These are phyloP conservation scores for Penicillium chermesinum DNA, from an alignment of 495 filamentous ascomycete species.

Conservation along the genomic window DNA sequence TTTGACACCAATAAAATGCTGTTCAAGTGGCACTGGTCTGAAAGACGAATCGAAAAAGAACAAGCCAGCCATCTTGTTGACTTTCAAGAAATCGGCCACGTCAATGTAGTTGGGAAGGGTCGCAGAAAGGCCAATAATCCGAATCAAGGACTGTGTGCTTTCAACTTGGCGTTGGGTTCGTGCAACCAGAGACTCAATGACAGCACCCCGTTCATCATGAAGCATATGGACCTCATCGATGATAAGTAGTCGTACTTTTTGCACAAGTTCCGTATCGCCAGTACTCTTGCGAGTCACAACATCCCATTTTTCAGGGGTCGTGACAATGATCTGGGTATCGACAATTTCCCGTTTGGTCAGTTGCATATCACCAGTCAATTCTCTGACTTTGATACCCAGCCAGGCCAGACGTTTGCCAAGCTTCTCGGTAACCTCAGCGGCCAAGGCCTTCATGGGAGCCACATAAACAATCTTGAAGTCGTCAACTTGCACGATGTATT, in stretches of 20 bases:
- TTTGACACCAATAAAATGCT: conserved; percentile 95
- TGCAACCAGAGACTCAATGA: conserved; percentile 91
- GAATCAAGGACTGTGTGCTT: conserved; percentile 94
- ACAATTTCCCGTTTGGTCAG: conserved; percentile 94
- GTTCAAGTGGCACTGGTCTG: conserved; percentile 90
- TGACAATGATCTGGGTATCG: conserved; percentile 96
- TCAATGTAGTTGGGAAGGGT: conserved; percentile 95
- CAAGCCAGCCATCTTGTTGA: conserved; percentile 86
- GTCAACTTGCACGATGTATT: conserved; percentile 72
- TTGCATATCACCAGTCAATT: conserved; percentile 98
- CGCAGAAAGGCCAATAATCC: conserved; percentile 90
- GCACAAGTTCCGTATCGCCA: conserved; percentile 93
- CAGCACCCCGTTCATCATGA: conserved; percentile 93
- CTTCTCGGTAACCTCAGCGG: conserved; percentile 94
- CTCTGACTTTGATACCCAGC: conserved; percentile 82
- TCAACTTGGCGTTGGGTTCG: conserved; percentile 94
- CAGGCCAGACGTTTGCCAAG: conserved; percentile 89
- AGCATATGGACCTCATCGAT: conserved; percentile 99
- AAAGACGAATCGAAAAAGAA: conserved; percentile 98
- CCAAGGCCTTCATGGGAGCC: conserved; percentile 77
- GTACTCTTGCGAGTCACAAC: conserved; percentile 95
- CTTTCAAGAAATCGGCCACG: conserved; percentile 92
- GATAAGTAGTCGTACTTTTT: conserved; percentile 93
- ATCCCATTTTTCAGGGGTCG: conserved; percentile 99
- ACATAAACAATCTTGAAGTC: conserved; percentile 69